phyloP scores from a whole-genome alignment of 805 yeast species.

The Saturnispora galanensis region DNA sequence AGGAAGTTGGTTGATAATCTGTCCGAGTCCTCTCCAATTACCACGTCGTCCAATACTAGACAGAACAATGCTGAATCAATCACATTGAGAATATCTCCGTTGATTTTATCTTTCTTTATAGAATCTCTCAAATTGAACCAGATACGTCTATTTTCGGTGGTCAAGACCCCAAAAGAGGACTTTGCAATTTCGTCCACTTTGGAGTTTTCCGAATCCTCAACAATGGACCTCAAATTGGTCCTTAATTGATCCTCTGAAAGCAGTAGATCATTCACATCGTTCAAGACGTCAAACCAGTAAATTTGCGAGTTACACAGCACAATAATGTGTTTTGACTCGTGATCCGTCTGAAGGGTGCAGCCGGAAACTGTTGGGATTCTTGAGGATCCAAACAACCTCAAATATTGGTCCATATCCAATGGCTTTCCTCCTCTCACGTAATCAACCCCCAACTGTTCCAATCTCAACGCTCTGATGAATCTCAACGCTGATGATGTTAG shows the following conservation, averaged over 20 bases:
- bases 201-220: slow-evolving; percentile 56
- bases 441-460: slow-evolving; percentile 67
- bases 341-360: slow-evolving; percentile 78
- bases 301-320: slow-evolving; percentile 80
- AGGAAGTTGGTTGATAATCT: slow-evolving; percentile 76
- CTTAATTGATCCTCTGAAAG: slow-evolving; percentile 68
- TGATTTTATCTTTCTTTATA: slow-evolving; percentile 36
- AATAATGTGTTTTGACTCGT: slow-evolving; percentile 66
- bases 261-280: slow-evolving; percentile 58
- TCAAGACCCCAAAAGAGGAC: slow-evolving; percentile 78
- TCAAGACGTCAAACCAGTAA: slow-evolving; percentile 91
- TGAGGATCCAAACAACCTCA: slow-evolving; percentile 77
- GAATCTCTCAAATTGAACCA: slow-evolving; percentile 72
- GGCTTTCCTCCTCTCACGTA: slow-evolving; percentile 48
- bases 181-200: slow-evolving; percentile 52
- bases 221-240: slow-evolving; percentile 63
- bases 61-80: slow-evolving; percentile 78
- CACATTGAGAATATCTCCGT: slow-evolving; percentile 61
- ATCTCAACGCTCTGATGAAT: slow-evolving; percentile 70
- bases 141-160: slow-evolving; percentile 79
- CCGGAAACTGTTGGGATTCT: slow-evolving; percentile 77
- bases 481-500: slow-evolving; percentile 68
- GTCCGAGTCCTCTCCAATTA: slow-evolving; percentile 45
- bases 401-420: slow-evolving; percentile 86
- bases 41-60: slow-evolving; percentile 73